Evolutionary conservation across 495 filamentous ascomycete species (phyloP).

Genomic region (Penicillium verhagenii): DNA sequence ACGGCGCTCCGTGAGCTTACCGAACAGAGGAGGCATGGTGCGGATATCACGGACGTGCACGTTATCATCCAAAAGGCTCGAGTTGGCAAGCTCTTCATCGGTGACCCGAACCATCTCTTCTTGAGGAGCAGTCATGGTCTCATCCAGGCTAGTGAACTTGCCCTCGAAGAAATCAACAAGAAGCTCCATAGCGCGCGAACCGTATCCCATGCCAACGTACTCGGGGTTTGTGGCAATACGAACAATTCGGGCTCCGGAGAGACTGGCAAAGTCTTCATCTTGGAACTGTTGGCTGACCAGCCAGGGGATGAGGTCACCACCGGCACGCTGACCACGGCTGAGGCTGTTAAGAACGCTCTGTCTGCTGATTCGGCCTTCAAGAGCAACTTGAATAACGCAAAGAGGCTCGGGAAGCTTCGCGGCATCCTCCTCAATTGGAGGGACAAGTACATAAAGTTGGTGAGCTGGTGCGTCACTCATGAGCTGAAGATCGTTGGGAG

Average conservation of each 20-base stretch:
- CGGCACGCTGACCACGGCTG: slow-evolving; percentile 83
- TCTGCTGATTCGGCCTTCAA: slow-evolving; percentile 92
- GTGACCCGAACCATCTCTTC: slow-evolving; percentile 75
- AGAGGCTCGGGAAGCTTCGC: slow-evolving; percentile 86
- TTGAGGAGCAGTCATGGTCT: slow-evolving; percentile 48
- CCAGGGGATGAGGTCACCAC: slow-evolving; percentile 97
- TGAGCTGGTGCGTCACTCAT: slow-evolving; percentile 98
- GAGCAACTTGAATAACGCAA: slow-evolving; percentile 89
- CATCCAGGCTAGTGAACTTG: slow-evolving; percentile 81
- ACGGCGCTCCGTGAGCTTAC: slow-evolving; percentile 79
- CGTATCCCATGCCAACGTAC: slow-evolving; percentile 92
- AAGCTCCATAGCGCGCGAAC: slow-evolving; percentile 79
- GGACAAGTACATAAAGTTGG: slow-evolving; percentile 91
- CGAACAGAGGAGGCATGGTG: slow-evolving; percentile 89
- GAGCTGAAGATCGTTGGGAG: slow-evolving; percentile 94
- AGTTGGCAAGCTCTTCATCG: slow-evolving; percentile 76
- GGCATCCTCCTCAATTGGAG: slow-evolving; percentile 75
- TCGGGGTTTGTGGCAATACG: slow-evolving; percentile 97
- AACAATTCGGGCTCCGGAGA: slow-evolving; percentile 89
- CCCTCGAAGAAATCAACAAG: slow-evolving; percentile 92
- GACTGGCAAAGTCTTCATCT: slow-evolving; percentile 90
- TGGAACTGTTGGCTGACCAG: slow-evolving; percentile 98
- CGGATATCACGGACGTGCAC: slow-evolving; percentile 87
- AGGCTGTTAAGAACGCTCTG: slow-evolving; percentile 88
- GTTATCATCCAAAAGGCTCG: slow-evolving; percentile 79